These are phyloP conservation scores for Boechera retrofracta DNA, from an alignment of 345 rosid species.

Conservation along the genomic window DNA sequence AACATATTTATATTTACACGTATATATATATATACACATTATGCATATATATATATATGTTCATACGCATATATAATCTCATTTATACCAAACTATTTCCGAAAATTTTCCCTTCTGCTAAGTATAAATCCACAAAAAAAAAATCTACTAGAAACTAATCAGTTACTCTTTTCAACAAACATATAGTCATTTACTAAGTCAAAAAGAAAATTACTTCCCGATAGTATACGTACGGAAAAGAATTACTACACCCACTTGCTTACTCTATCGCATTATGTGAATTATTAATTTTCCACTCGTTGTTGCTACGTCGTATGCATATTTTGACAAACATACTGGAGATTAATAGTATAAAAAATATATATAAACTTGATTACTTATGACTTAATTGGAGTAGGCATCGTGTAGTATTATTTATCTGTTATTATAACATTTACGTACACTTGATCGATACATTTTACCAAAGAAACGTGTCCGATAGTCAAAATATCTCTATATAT, in stretches of 20 bases:
- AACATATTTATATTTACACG: too few species aligned
- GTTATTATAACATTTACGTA: neutral
- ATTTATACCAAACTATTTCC: too few species aligned
- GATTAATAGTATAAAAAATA: neutral
- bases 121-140: too few species aligned
- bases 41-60: too few species aligned
- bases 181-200: too few species aligned
- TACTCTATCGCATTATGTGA: neutral
- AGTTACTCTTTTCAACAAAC: too few species aligned
- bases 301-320: conserved; percentile 1
- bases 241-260: neutral
- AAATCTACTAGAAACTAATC: neutral
- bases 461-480: neutral
- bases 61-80: too few species aligned
- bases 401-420: neutral
- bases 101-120: too few species aligned
- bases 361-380: neutral
- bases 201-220: neutral
- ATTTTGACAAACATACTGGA: neutral
- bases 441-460: conserved; percentile 29
- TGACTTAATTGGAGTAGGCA: neutral
- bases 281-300: neutral
- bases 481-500: conserved; percentile 11
- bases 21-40: too few species aligned
- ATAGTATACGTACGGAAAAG: neutral